phyloP scores from a whole-genome alignment of 2,329 filamentous ascomycete genomes.

The Botryotinia globosa region DNA sequence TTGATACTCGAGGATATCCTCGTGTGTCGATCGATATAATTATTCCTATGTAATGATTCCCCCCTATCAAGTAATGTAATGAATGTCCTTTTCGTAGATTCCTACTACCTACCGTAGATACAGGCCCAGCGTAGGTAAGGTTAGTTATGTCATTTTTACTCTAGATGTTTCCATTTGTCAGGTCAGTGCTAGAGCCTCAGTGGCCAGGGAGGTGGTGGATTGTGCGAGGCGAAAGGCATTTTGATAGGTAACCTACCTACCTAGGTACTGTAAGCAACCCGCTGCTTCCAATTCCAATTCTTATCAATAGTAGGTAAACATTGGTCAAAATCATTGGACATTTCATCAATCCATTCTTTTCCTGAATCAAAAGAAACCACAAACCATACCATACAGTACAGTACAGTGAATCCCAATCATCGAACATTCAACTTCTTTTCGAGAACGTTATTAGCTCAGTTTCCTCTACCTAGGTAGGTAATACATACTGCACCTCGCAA shows the following conservation, averaged over 20 bases:
- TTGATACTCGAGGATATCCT: background rate
- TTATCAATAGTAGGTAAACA: background rate
- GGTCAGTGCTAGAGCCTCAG: slow-evolving; percentile 15
- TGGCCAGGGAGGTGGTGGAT: slow-evolving; percentile 15
- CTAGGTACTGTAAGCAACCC: slow-evolving; percentile 13
- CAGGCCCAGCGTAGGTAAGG: background rate
- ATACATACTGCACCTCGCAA: background rate
- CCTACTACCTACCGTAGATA: background rate
- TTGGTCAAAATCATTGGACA: background rate
- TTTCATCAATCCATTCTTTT: background rate
- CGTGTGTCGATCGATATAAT: background rate
- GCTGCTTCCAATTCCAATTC: slow-evolving; percentile 16
- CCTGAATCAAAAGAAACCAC: background rate
- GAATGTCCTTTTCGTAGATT: background rate
- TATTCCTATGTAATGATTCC: background rate
- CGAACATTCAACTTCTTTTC: background rate
- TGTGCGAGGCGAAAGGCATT: slow-evolving; percentile 6
- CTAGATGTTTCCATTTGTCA: slow-evolving; percentile 27
- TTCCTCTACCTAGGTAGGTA: background rate
- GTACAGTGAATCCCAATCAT: background rate
- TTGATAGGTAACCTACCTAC: no score
- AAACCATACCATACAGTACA: background rate
- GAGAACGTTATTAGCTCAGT: background rate
- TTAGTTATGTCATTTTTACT: slow-evolving; percentile 28
- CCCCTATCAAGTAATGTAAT: background rate